phyloP scores from a whole-genome alignment of 495 filamentous ascomycete genomes.

The Collariella sp. region DNA sequence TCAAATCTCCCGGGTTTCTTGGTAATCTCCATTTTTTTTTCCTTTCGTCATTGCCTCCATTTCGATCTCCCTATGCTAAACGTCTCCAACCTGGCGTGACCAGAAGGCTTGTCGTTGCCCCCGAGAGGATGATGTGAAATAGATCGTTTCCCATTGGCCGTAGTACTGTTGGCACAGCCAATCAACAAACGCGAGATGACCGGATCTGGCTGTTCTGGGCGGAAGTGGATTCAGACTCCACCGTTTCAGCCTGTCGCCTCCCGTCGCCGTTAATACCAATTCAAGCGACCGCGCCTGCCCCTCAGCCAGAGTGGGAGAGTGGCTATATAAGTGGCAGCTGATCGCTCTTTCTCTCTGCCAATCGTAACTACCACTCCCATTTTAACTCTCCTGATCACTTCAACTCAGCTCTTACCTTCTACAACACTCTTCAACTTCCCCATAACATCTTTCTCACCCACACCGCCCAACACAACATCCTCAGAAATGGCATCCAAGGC shows the following conservation, averaged over 20 bases:
- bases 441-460: not conserved
- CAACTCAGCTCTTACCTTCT: not conserved
- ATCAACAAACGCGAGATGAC: slow-evolving; percentile 16
- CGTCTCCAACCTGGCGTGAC: no score
- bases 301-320: slow-evolving; percentile 2
- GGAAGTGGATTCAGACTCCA: not conserved
- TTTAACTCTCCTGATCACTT: not conserved
- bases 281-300: slow-evolving; percentile 5
- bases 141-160: slow-evolving; percentile 16
- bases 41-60: no score
- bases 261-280: slow-evolving; percentile 16
- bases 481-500: slow-evolving; percentile 24
- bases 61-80: no score
- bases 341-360: not conserved
- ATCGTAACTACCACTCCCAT: not conserved
- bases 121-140: slow-evolving; percentile 23
- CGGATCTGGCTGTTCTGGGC: slow-evolving; percentile 9
- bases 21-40: no score
- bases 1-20: no score
- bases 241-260: slow-evolving; percentile 17
- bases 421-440: not conserved
- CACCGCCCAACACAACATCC: not conserved
- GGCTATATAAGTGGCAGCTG: slow-evolving; percentile 14
- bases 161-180: not conserved
- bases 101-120: no score